Percentiles rank a stretch among this genome's conserved stretches.
Evolutionary conservation across 2,329 filamentous ascomycete genomes (phyloP).

Genomic region (Conoideocrella luteorostrata): DNA sequence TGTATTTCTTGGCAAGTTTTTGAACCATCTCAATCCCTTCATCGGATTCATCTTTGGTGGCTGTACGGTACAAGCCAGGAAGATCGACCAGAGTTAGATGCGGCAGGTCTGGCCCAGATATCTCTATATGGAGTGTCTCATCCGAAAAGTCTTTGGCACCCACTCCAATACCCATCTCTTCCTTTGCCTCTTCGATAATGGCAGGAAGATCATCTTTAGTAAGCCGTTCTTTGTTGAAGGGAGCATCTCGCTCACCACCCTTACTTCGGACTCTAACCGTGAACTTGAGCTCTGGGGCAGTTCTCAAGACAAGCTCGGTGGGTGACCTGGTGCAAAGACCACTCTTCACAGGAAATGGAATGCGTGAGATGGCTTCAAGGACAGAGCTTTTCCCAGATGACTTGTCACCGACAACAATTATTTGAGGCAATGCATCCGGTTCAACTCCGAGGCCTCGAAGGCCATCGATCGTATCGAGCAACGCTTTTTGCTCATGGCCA

Average conservation of each 20-base stretch:
- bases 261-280: conserved; percentile 37
- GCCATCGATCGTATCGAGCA: background rate
- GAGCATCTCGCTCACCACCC: conserved; percentile 14
- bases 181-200: conserved; percentile 46
- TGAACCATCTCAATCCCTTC: conserved; percentile 25
- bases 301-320: conserved; percentile 51
- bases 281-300: conserved; percentile 27
- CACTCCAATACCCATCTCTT: conserved; percentile 38
- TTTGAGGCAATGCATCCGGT: conserved; percentile 42
- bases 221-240: conserved; percentile 28
- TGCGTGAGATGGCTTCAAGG: conserved; percentile 55
- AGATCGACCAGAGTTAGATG: conserved; percentile 50
- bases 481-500: background rate
- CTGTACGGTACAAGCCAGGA: conserved; percentile 36
- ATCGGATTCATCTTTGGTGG: conserved; percentile 24
- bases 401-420: conserved; percentile 55
- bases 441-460: background rate
- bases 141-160: conserved; percentile 32
- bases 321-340: conserved; percentile 54
- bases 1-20: conserved; percentile 43
- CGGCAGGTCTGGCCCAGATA: conserved; percentile 35
- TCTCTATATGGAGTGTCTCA: conserved; percentile 40
- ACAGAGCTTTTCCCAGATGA: conserved; percentile 60
- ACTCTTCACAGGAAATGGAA: conserved; percentile 51
- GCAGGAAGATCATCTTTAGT: conserved; percentile 32